Percentiles rank a stretch among this genome's conserved stretches.
phyloP scores from a whole-genome alignment of 2,329 filamentous ascomycete species.

The Fusarium sp. region DNA sequence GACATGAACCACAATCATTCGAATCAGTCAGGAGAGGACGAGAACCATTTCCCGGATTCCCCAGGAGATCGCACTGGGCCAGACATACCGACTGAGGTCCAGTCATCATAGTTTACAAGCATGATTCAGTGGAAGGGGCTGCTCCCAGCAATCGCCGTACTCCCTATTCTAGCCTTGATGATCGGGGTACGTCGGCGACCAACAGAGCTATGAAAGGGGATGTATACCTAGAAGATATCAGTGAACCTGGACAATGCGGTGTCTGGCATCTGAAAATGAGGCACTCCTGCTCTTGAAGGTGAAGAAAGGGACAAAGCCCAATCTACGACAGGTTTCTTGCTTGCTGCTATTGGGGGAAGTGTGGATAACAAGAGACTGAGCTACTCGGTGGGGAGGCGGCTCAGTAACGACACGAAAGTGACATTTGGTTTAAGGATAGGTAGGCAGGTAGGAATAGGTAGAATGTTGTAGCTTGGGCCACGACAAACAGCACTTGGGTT shows the following conservation, averaged over 20 bases:
- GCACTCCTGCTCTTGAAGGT: background rate
- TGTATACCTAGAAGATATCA: background rate
- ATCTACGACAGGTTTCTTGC: background rate
- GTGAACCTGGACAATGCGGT: background rate
- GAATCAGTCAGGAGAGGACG: conserved; percentile 53
- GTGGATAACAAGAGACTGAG: conserved; percentile 10
- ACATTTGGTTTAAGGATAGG: background rate
- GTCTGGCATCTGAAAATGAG: background rate
- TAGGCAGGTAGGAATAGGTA: background rate
- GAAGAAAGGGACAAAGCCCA: background rate
- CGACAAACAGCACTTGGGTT: background rate
- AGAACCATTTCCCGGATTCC: conserved; percentile 42
- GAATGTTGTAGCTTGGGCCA: conserved; percentile 1
- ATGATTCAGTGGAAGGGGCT: background rate
- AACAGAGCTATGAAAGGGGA: background rate
- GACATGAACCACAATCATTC: conserved; percentile 49
- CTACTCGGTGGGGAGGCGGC: conserved; percentile 45
- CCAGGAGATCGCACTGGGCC: conserved; percentile 31
- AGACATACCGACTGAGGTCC: conserved; percentile 13
- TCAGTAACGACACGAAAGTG: conserved; percentile 17
- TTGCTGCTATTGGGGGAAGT: background rate
- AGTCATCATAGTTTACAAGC: conserved; percentile 22
- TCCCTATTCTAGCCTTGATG: background rate
- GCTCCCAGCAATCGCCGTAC: background rate
- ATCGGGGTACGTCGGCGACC: background rate